Base-by-base conservation (phyloP, 2,329 filamentous ascomycete genomes). In the Graphilbum sp. region DNA sequence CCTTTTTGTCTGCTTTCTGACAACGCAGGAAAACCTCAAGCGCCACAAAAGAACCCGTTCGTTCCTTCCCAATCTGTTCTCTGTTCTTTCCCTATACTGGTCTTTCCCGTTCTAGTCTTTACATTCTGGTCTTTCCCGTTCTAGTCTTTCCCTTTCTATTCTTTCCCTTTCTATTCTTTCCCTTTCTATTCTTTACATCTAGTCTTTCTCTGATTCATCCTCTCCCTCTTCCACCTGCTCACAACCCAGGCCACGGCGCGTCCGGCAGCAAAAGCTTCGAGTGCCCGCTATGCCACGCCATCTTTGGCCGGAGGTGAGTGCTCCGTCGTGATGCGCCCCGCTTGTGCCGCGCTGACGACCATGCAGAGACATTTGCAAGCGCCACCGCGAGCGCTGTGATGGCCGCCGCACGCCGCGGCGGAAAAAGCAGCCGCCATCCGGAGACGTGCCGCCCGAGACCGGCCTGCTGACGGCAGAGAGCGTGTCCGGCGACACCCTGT, bases 321-420 rank as follows among this genome's bases (percentile, higher is more conserved):
- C 29, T 6, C n/a, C 23, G 16, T 18, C 21, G 15, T 2, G n/a
- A n/a, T n/a, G n/a, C n/a, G n/a, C n/a, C n/a, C n/a, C n/a, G n/a
- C n/a, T n/a, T n/a, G n/a, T n/a, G n/a, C n/a, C n/a, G n/a, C n/a
- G n/a, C n/a, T n/a, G n/a, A n/a, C n/a, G n/a, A n/a, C n/a, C n/a
- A n/a, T 25, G 21, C 16, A 40, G 38, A 13, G 38, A 40, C 34
- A 40, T 37, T 8, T 40, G 38, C 30, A 40, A 40, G 19, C 30
- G 38, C 3, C 38, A 40, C 18, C 34, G 31, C 13, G 34, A 40
- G 18, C 38, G 34, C 11, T 40, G 38, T 21, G 38, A 40, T 34
- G 38, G 38, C 2, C 38, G 20, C 17, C 38, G 29, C 2, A 34
- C 38, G 15, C 23, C 34, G 8, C 20, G 34, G 24, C 27, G 35